phyloP scores from a whole-genome alignment of 2,329 filamentous ascomycete species.

The Pseudogymnoascus sp. region DNA sequence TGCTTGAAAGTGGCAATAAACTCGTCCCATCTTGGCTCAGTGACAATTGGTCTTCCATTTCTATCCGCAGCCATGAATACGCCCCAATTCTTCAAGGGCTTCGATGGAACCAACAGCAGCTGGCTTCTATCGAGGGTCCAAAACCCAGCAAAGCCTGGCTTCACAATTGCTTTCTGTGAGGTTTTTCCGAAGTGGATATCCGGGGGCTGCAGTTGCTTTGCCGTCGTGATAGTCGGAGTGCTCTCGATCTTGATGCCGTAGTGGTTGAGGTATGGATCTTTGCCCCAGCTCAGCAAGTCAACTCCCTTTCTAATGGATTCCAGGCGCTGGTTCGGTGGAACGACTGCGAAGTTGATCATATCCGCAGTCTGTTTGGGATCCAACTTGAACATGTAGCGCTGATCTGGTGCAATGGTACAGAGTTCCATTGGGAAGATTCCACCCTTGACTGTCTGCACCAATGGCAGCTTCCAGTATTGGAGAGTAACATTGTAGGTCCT shows the following conservation, averaged over 20 bases:
- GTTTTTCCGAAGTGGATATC: constrained; percentile 6
- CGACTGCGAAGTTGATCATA: constrained; percentile 95
- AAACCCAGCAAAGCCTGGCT: constrained; percentile 2
- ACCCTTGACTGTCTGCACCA: constrained; percentile 51
- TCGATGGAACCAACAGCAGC: not conserved
- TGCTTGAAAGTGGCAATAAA: constrained; percentile 58
- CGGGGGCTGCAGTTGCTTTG: not conserved
- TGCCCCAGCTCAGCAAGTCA: constrained; percentile 56
- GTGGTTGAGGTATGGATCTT: constrained; percentile 62
- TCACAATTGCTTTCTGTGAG: constrained; percentile 1
- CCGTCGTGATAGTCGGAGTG: constrained; percentile 26
- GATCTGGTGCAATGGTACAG: constrained; percentile 46
- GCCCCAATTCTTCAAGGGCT: constrained; percentile 5
- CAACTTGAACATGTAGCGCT: constrained; percentile 59
- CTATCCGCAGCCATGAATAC: constrained; percentile 7
- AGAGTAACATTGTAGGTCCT: constrained; percentile 49
- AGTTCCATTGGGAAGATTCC: constrained; percentile 58
- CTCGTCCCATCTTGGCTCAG: constrained; percentile 21
- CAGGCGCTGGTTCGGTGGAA: constrained; percentile 63
- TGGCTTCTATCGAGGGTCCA: constrained; percentile 6
- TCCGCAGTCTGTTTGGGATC: constrained; percentile 54
- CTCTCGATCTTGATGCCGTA: constrained; percentile 68
- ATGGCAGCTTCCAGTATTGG: constrained; percentile 43
- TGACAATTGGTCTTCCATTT: constrained; percentile 1
- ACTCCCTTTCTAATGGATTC: constrained; percentile 63